A percentile compares a stretch with the other conserved stretches of the same genome.
Conservation (phyloP, 2,329 filamentous ascomycete genomes). For the Lasiodiplodia gonubiensis region DNA sequence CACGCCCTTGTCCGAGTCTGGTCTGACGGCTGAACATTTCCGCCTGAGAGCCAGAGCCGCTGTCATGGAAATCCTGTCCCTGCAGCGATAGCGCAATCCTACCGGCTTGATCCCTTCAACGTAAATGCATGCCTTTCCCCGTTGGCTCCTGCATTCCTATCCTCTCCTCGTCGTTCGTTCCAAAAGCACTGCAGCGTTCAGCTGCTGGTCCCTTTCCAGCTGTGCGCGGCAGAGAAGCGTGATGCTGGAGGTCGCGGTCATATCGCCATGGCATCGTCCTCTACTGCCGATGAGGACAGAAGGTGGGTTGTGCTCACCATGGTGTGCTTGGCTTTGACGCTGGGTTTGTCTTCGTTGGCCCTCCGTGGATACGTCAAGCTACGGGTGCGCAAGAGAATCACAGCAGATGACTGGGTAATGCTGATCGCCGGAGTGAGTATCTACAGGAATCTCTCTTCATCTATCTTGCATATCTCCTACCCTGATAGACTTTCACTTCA, state of each 20-base stretch:
- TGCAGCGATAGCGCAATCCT: neutral
- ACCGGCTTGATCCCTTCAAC: conserved; percentile 15
- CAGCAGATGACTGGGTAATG: conserved; percentile 19
- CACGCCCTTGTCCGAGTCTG: neutral
- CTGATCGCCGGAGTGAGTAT: conserved; percentile 8
- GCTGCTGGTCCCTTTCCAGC: neutral
- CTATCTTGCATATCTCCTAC: neutral
- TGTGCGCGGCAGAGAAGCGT: neutral
- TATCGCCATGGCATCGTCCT: conserved; percentile 6
- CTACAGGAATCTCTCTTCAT: neutral
- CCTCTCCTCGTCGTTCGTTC: neutral
- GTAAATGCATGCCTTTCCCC: conserved; percentile 1
- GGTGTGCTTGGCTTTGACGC: conserved; percentile 7
- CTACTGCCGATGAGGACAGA: conserved; percentile 5
- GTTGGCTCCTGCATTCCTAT: neutral
- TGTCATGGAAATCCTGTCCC: neutral
- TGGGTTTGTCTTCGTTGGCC: conserved; percentile 11
- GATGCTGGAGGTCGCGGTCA: neutral
- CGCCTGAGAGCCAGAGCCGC: neutral
- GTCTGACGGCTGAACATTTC: neutral
- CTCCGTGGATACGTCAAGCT: conserved; percentile 13
- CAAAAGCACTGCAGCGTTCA: neutral
- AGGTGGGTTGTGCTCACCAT: conserved; percentile 21
- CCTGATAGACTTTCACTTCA: neutral
- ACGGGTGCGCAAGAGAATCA: neutral